Evolutionary conservation across 2,329 filamentous ascomycete genomes (phyloP).

Genomic region (Cercospora sesami): DNA sequence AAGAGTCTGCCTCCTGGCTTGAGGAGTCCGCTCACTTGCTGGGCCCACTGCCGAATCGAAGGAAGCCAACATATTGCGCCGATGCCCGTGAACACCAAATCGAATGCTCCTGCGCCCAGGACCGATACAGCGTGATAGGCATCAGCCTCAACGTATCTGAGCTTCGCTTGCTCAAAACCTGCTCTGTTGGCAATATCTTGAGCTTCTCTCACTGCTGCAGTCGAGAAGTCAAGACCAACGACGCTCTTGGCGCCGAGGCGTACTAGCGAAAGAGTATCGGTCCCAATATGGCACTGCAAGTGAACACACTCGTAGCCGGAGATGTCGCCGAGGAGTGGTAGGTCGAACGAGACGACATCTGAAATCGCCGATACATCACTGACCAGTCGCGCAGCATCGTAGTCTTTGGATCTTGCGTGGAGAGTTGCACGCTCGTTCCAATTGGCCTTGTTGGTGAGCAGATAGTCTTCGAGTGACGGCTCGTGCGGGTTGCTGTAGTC

Average conservation of each 20-base stretch:
- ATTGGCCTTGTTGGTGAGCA: conserved; percentile 23
- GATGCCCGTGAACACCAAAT: conserved; percentile 29
- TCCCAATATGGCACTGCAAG: conserved; percentile 31
- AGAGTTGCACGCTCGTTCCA: conserved; percentile 29
- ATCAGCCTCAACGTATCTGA: conserved; percentile 22
- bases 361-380: conserved; percentile 21
- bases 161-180: conserved; percentile 17
- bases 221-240: conserved; percentile 27
- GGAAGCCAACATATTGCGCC: conserved; percentile 30
- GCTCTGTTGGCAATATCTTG: conserved; percentile 19
- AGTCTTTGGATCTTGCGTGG: conserved; percentile 25
- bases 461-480: conserved; percentile 4
- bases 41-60: conserved; percentile 24
- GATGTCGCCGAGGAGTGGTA: conserved; percentile 22
- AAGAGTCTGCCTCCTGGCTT: conserved; percentile 25
- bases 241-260: conserved; percentile 26
- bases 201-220: conserved; percentile 21
- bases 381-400: conserved; percentile 15
- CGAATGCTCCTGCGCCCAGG: conserved; percentile 15
- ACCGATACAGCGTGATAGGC: conserved; percentile 19
- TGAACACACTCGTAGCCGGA: conserved; percentile 19
- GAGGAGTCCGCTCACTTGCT: conserved; percentile 18
- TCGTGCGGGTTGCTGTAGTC: background rate
- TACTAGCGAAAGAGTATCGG: conserved; percentile 30
- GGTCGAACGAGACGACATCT: conserved; percentile 25